Conservation (phyloP, 1,284 basidiomycete species). For the Ceratobasidium sp. region DNA sequence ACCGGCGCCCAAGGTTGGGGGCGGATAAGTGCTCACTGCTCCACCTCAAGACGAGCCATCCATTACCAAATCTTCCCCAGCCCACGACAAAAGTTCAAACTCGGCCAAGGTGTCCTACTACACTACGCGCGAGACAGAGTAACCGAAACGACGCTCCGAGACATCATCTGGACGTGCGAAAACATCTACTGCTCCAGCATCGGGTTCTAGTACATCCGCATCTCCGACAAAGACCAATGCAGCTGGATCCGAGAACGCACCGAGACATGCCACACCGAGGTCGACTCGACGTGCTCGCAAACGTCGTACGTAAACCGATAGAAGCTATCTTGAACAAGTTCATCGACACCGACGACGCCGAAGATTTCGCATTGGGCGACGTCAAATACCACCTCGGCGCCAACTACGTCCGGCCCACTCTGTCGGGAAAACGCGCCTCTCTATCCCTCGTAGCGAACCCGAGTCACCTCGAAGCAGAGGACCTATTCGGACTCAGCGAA, state of each 20-base stretch:
- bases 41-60: too few relatives aligned
- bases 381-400: constrained; percentile 99
- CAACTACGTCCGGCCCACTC: constrained; percentile 98
- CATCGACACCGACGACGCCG: constrained; percentile 73
- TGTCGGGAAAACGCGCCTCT: constrained; percentile 97
- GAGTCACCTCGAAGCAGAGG: constrained; percentile 92
- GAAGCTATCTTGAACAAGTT: constrained; percentile 99
- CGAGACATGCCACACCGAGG: constrained; percentile 99
- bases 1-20: too few relatives aligned
- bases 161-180: constrained; percentile 93
- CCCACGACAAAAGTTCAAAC: constrained; percentile 93
- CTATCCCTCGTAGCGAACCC: constrained; percentile 99
- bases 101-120: constrained; percentile 96
- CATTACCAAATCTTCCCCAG: too few relatives aligned
- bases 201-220: constrained; percentile 98
- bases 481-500: constrained; percentile 94
- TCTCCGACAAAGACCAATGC: constrained; percentile 98
- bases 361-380: constrained; percentile 90
- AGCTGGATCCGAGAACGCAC: constrained; percentile 99
- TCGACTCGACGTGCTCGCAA: constrained; percentile 96
- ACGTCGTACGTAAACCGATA: constrained; percentile 98
- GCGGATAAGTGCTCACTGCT: too few relatives aligned
- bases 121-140: constrained; percentile 90
- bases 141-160: constrained; percentile 88
- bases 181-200: constrained; percentile 97